These are phyloP conservation scores for Somion occarium DNA, from an alignment of 1,284 basidiomycete genomes.

Conservation along the genomic window DNA sequence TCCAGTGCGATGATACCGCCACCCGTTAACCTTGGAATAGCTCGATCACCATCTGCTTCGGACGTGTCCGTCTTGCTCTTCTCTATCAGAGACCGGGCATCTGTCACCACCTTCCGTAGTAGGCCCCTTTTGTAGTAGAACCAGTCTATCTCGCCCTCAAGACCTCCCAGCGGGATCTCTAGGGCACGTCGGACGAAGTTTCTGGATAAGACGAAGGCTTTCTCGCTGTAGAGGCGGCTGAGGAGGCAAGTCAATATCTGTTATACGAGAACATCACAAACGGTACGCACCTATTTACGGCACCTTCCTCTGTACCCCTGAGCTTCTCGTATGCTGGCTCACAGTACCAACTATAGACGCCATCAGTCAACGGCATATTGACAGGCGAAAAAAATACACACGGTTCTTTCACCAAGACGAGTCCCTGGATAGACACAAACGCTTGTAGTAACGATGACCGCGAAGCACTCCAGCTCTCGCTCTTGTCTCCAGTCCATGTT, in stretches of 20 bases:
- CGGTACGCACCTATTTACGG: slow-evolving; percentile 63
- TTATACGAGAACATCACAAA: background rate
- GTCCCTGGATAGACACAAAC: slow-evolving; percentile 89
- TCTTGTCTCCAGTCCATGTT: slow-evolving; percentile 88
- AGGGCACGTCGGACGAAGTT: slow-evolving; percentile 86
- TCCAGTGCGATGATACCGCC: slow-evolving; percentile 81
- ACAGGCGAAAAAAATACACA: slow-evolving; percentile 37
- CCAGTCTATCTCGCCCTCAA: slow-evolving; percentile 73
- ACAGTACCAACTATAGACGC: slow-evolving; percentile 79
- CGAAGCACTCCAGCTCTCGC: slow-evolving; percentile 79
- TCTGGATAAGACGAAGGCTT: slow-evolving; percentile 87
- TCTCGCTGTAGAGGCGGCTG: slow-evolving; percentile 85
- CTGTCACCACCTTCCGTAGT: slow-evolving; percentile 64
- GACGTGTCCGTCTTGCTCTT: slow-evolving; percentile 48
- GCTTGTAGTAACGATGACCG: slow-evolving; percentile 87
- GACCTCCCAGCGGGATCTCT: slow-evolving; percentile 66
- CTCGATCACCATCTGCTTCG: slow-evolving; percentile 49
- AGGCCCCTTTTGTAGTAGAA: slow-evolving; percentile 67
- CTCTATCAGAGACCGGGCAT: slow-evolving; percentile 61
- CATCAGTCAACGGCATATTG: slow-evolving; percentile 5
- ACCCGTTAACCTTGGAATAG: slow-evolving; percentile 71
- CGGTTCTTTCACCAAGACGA: slow-evolving; percentile 90
- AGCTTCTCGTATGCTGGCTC: slow-evolving; percentile 91
- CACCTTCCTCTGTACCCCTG: slow-evolving; percentile 84
- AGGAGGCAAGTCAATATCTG: slow-evolving; percentile 5